Base-by-base conservation (phyloP, 169 alveolate genomes). In the Cryptosporidium muris region DNA sequence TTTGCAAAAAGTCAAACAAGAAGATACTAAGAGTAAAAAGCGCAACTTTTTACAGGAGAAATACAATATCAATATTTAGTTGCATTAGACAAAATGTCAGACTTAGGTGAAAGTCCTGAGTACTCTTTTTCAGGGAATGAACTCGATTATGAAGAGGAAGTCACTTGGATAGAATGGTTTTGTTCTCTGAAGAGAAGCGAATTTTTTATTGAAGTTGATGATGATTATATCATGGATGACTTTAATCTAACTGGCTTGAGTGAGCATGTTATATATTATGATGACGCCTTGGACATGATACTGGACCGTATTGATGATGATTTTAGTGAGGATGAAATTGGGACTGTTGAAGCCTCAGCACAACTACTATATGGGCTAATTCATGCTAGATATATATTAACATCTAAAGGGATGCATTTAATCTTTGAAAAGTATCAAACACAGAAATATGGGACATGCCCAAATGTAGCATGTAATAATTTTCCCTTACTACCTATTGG, bases 141-240 rank as follows among this genome's bases (percentile, higher is more conserved):
- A 43, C 63, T 74, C 12, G 85, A 74, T 60, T 74, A 74, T 54
- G 74, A 80, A 51, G 89, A 88, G 58, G 91, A 95, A 91, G 92
- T 92, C 53, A 95, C 98, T 3, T 97, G 99, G 99, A 95, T 97
- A 37, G 96, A 94, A 63, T 97, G 99, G 99, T 96, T 94, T 88
- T 96, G 99, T 63, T 93, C 92, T 51, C 89, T 96, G 52, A 96
- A 96, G 81, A 98, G 98, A 25, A 95, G 96, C 82, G 96, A 95
- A 66, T 96, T 91, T 82, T 94, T 96, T 37, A 94, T 92, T 6
- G 97, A 95, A 82, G 97, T 97, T 11, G 99, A 97, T 88, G 97
- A 95, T 43, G 97, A 95, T n/a, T 95, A 92, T 82, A 93, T 96
- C 64, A 90, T 95, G 82, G 99, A 97, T 88, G 95, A 95, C 64